Base-by-base conservation (phyloP, 306 rosid genomes). In the Dalbergia cultrata region DNA sequence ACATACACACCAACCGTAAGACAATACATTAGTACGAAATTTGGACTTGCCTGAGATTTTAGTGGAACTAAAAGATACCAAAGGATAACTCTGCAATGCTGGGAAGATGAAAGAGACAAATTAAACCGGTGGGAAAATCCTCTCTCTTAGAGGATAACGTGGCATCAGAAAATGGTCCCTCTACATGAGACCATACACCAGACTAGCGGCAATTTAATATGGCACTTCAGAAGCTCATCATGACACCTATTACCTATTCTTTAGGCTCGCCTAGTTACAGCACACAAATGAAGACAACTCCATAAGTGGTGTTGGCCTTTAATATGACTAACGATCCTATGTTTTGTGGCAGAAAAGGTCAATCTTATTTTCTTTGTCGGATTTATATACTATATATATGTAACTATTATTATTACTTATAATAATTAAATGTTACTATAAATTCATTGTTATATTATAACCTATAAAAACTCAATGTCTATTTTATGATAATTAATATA, bases 41-140 rank as follows among this genome's bases (percentile, higher is more conserved):
- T 67, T 58, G 71, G 37, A 75, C 81, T 75, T 81, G 81, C 85
- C 82, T 76, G 81, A 18, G 64, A 75, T 75, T 75, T 13, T n/a
- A 21, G 45, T 14, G 10, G 49, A 35, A 53, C 35, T 5, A 19
- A 60, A 26, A 26, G 31, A 16, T 45, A 34, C 64, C 64, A 13
- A 10, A 35, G 19, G 10, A 49, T 16, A 50, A 53, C 53, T 62
- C 4, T 49, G 18, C 54, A 77, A 57, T 34, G 7, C 71, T 16
- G 61, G n/a, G 61, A 70, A 76, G 47, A 62, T 6, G 61, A 62
- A 70, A 63, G 79, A 64, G 72, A 75, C 13, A 26, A 53, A 26
- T 26, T 26, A 26, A 52, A 67, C 3, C 33, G 62, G 47, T 22
- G 34, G 39, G 26, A 59, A 73, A 26, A 17, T 49, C 21, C 41